These are phyloP conservation scores for Golubevia sp. DNA, from an alignment of 1,284 basidiomycete genomes.

Conservation along the genomic window DNA sequence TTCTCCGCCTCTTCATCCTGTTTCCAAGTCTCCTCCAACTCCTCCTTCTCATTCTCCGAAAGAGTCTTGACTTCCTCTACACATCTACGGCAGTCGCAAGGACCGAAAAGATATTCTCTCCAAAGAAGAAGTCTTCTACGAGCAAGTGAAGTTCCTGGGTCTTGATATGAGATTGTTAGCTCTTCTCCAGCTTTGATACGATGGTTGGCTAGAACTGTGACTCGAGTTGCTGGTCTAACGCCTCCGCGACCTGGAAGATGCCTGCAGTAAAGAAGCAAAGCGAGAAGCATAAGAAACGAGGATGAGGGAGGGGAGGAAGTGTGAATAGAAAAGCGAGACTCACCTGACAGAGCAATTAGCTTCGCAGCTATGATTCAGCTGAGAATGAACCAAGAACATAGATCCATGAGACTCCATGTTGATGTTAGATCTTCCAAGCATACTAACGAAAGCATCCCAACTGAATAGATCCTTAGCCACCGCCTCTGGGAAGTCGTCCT, in stretches of 20 bases:
- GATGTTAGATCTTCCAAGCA: slow-evolving; percentile 45
- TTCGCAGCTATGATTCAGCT: slow-evolving; percentile 43
- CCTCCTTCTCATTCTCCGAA: too few relatives aligned
- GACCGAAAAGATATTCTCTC: slow-evolving; percentile 50
- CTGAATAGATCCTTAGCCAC: too few relatives aligned
- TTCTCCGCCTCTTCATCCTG: too few relatives aligned
- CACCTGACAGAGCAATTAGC: slow-evolving; percentile 18
- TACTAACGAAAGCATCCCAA: slow-evolving; percentile 5
- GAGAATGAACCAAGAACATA: slow-evolving; percentile 41
- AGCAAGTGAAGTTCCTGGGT: slow-evolving; percentile 18
- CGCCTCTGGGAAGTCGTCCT: too few relatives aligned
- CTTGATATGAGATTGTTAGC: slow-evolving; percentile 43
- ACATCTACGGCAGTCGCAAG: slow-evolving; percentile 6
- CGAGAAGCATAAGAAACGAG: too few relatives aligned
- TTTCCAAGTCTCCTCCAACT: too few relatives aligned
- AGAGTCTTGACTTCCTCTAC: too few relatives aligned
- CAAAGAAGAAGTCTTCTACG: slow-evolving; percentile 37
- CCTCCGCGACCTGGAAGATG: slow-evolving; percentile 19
- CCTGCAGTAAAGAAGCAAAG: too few relatives aligned
- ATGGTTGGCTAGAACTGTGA: slow-evolving; percentile 27
- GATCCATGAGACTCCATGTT: slow-evolving; percentile 54
- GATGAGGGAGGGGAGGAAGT: too few relatives aligned
- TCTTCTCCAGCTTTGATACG: slow-evolving; percentile 29
- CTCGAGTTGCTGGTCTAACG: slow-evolving; percentile 31
- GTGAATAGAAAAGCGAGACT: too few relatives aligned